Conservation (phyloP, 495 filamentous ascomycete species). For the Pseudoneurospora amorphoporcata region DNA sequence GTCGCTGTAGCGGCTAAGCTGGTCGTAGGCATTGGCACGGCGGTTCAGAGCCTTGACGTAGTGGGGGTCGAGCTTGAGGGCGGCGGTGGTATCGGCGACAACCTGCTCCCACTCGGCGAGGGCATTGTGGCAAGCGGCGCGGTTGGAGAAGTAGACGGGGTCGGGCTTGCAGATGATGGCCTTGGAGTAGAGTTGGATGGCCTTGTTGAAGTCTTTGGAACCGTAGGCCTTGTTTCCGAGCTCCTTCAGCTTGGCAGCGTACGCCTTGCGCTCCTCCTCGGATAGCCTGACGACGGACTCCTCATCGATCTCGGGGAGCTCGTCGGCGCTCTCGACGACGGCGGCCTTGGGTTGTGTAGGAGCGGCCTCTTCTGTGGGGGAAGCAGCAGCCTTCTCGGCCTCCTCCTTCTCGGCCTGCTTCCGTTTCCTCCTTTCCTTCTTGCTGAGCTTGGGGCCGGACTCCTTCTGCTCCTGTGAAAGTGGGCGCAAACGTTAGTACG, state of each 20-base stretch:
- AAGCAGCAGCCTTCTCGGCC: slow-evolving; percentile 27
- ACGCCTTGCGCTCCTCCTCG: slow-evolving; percentile 68
- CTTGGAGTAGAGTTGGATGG: slow-evolving; percentile 89
- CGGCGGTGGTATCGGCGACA: slow-evolving; percentile 91
- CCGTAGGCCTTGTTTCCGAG: slow-evolving; percentile 96
- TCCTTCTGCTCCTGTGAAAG: slow-evolving; percentile 18
- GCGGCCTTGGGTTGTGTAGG: slow-evolving; percentile 32
- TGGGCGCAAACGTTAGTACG: neutral
- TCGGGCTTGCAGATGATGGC: slow-evolving; percentile 96
- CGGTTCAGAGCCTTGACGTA: slow-evolving; percentile 98
- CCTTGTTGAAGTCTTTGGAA: slow-evolving; percentile 77
- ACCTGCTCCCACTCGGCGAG: slow-evolving; percentile 89
- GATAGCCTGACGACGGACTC: slow-evolving; percentile 57
- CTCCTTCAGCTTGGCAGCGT: slow-evolving; percentile 81
- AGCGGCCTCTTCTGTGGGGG: slow-evolving; percentile 3
- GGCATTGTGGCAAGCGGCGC: slow-evolving; percentile 94
- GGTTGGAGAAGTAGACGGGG: slow-evolving; percentile 96
- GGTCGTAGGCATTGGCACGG: slow-evolving; percentile 91
- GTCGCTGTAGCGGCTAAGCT: slow-evolving; percentile 80
- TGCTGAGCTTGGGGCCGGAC: slow-evolving; percentile 31
- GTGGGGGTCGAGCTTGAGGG: slow-evolving; percentile 80
- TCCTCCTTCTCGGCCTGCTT: slow-evolving; percentile 60
- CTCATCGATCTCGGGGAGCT: slow-evolving; percentile 81
- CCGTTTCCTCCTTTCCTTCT: slow-evolving; percentile 53
- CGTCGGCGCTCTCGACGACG: slow-evolving; percentile 57